Base-by-base conservation (phyloP, 2,329 filamentous ascomycete species). In the Phyllosticta citrichinensis region DNA sequence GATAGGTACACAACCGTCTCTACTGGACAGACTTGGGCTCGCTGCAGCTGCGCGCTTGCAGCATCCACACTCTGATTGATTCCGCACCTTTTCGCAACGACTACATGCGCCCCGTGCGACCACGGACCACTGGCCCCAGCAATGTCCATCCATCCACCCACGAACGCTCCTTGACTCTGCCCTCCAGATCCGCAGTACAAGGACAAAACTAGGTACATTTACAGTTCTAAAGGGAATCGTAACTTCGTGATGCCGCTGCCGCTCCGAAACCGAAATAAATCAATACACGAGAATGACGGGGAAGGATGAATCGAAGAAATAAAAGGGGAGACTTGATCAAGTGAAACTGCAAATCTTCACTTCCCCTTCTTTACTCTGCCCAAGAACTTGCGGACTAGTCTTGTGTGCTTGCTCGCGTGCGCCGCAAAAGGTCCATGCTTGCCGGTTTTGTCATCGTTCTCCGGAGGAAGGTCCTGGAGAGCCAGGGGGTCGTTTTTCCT, bases 401-500 rank as follows among this genome's bases (percentile, higher is more conserved):
- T 71, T 40, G 67, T 69, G 27, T 68, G 68, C 33, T 22, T 52
- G 63, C 70, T 72, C 12, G 71, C 68, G 65, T 74, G 73, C 33
- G 76, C 68, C 55, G 77, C 76, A 62, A 80, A 80, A 0, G 78
- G 72, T 12, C 78, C 76, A 30, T 77, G 73, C 20, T 73, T 68
- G 52, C 79, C 74, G 3, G 73, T 75, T 65, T 79, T 76, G 73
- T 79, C 75, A 60, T 78, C 75, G 19, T 77, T 76, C 10, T 76
- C 68, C 8, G 71, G 70, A 2, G 78, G 75, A 20, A 86, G 73
- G 52, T 80, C 77, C 50, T 81, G 80, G 19, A 84, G 70, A n/a
- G 80, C 78, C 35, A 85, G 71, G 2, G 83, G 80, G 63, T 84
- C 78, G 65, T 25, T 40, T 9, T 80, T 73, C 65, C 76, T 71